phyloP scores from a whole-genome alignment of 2,329 filamentous ascomycete genomes.

The Scolecobasidium constrictum region DNA sequence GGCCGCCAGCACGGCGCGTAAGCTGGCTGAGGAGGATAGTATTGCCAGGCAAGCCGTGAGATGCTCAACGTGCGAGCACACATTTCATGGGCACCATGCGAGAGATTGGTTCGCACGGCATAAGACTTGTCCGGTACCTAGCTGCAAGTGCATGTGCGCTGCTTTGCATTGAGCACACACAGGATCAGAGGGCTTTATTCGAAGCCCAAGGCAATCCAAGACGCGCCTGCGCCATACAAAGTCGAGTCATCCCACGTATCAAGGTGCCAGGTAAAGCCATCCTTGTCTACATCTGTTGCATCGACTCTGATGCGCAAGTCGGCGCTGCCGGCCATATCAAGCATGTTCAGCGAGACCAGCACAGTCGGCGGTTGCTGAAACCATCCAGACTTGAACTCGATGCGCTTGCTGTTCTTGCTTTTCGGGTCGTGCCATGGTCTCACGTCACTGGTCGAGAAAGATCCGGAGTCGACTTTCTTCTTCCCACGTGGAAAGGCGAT shows the following conservation, averaged over 20 bases:
- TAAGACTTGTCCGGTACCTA: constrained; percentile 43
- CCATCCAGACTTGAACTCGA: constrained; percentile 14
- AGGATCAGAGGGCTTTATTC: constrained; percentile 5
- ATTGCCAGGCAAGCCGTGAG: constrained; percentile 48
- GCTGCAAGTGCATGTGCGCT: constrained; percentile 44
- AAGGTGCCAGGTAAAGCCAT: constrained; percentile 19
- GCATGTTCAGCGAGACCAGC: constrained; percentile 17
- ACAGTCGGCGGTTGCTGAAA: constrained; percentile 18
- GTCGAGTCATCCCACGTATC: constrained; percentile 16
- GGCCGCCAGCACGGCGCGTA: constrained; percentile 22
- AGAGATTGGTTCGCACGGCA: constrained; percentile 49
- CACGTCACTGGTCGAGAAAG: constrained; percentile 17
- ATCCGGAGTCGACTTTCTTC: constrained; percentile 16
- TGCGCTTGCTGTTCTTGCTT: constrained; percentile 12
- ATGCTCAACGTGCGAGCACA: constrained; percentile 53
- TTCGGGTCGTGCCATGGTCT: constrained; percentile 14
- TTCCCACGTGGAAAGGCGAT: constrained; percentile 20
- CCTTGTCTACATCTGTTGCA: constrained; percentile 14
- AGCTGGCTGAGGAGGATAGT: constrained; percentile 28
- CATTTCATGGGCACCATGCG: constrained; percentile 53
- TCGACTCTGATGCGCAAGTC: constrained; percentile 17
- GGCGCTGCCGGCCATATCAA: constrained; percentile 18
- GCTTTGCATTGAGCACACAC: constrained; percentile 7
- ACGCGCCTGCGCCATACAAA: constrained; percentile 17
- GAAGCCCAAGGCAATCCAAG: constrained; percentile 16